phyloP scores from a whole-genome alignment of 495 filamentous ascomycete species.

The Neurospora sp. region DNA sequence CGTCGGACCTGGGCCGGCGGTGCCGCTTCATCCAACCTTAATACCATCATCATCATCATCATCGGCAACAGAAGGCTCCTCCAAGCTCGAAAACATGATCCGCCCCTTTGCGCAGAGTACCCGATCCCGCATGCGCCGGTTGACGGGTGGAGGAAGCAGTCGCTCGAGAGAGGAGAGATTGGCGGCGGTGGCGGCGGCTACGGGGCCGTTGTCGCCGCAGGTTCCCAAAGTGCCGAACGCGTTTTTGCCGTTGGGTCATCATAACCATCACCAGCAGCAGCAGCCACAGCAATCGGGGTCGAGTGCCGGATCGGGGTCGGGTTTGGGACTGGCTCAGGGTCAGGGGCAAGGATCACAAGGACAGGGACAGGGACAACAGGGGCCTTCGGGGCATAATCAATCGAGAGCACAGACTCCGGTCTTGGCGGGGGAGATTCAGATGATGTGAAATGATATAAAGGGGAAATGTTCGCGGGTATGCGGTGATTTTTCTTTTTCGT shows the following conservation, averaged over 20 bases:
- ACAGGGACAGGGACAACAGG: neutral
- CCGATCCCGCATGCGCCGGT: slow-evolving; percentile 52
- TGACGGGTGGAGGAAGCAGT: slow-evolving; percentile 42
- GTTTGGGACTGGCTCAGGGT: neutral
- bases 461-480: neutral
- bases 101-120: slow-evolving; percentile 42
- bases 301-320: neutral
- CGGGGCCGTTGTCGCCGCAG: slow-evolving; percentile 6
- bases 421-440: neutral
- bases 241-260: slow-evolving; percentile 11
- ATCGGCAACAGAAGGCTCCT: slow-evolving; percentile 22
- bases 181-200: neutral
- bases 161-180: slow-evolving; percentile 50
- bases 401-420: neutral
- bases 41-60: neutral
- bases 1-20: neutral
- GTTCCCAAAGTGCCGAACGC: slow-evolving; percentile 16
- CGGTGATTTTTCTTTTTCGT: neutral
- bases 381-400: neutral
- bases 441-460: neutral
- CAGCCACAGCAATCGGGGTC: neutral
- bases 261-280: neutral
- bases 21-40: neutral
- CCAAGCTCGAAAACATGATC: slow-evolving; percentile 61
- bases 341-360: neutral